These are phyloP conservation scores for Boletus tomentosulus DNA, from an alignment of 768 basidiomycete genomes.

Conservation along the genomic window DNA sequence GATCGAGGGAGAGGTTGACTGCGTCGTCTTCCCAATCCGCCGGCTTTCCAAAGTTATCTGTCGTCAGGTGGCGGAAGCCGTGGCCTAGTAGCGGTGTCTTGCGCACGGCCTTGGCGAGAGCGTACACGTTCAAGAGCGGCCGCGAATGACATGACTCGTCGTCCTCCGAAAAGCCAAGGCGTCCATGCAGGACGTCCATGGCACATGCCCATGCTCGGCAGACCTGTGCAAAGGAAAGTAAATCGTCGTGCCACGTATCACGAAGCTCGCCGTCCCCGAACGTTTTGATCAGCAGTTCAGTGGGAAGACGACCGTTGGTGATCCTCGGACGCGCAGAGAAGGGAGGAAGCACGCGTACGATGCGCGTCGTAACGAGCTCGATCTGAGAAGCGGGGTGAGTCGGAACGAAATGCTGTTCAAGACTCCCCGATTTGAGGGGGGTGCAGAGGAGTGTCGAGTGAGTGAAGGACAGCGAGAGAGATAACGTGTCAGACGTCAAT, in stretches of 20 bases:
- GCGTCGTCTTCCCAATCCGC: slow-evolving; percentile 1
- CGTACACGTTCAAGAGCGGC: slow-evolving; percentile 11
- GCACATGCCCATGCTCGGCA: slow-evolving; percentile 24
- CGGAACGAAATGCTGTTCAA: slow-evolving; percentile 1
- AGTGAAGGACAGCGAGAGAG: slow-evolving; percentile 19
- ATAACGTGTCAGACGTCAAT: slow-evolving; percentile 14
- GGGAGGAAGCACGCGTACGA: slow-evolving; percentile 17
- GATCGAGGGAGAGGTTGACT: background rate
- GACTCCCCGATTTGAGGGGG: background rate
- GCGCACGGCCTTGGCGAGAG: slow-evolving; percentile 15
- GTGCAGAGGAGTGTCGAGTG: slow-evolving; percentile 22
- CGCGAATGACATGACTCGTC: background rate
- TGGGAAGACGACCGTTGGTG: slow-evolving; percentile 12
- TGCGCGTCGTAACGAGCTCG: slow-evolving; percentile 18
- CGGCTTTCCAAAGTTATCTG: slow-evolving; percentile 9
- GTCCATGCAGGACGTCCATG: slow-evolving; percentile 16
- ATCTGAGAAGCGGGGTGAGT: slow-evolving; percentile 11
- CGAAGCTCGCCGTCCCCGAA: slow-evolving; percentile 16
- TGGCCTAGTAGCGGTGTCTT: slow-evolving; percentile 10
- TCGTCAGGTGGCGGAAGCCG: slow-evolving; percentile 15
- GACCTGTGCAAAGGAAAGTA: slow-evolving; percentile 24
- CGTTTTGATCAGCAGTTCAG: slow-evolving; percentile 19
- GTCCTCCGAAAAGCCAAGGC: slow-evolving; percentile 16
- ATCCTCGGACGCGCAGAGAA: background rate
- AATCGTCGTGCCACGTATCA: slow-evolving; percentile 18